These are phyloP conservation scores for Russula ochroleuca DNA, from an alignment of 768 basidiomycete genomes.

Conservation along the genomic window DNA sequence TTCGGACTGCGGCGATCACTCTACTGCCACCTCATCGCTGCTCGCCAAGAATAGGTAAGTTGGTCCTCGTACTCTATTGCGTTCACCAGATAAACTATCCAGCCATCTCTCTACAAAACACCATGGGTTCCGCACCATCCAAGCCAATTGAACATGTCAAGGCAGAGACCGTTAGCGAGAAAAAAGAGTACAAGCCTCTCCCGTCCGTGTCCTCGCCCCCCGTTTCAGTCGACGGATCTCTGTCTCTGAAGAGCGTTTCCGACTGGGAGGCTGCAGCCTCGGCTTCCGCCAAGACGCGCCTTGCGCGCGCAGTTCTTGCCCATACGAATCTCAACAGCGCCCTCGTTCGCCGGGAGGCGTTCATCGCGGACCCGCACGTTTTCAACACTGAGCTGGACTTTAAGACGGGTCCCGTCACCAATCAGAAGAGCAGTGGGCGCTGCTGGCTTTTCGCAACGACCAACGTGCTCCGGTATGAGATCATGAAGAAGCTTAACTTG, in stretches of 20 bases:
- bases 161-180: slow-evolving; percentile 27
- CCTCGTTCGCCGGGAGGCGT: slow-evolving; percentile 58
- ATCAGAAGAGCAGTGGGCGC: slow-evolving; percentile 83
- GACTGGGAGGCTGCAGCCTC: slow-evolving; percentile 63
- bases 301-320: slow-evolving; percentile 72
- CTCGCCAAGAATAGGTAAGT: not conserved
- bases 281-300: slow-evolving; percentile 55
- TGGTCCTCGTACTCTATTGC: not conserved
- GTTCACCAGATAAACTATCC: not conserved
- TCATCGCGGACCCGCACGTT: slow-evolving; percentile 63
- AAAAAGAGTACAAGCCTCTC: slow-evolving; percentile 22
- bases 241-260: slow-evolving; percentile 53
- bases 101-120: not conserved
- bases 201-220: slow-evolving; percentile 31
- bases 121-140: slow-evolving; percentile 39
- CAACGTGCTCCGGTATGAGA: slow-evolving; percentile 74
- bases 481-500: slow-evolving; percentile 82
- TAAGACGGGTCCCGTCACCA: slow-evolving; percentile 78
- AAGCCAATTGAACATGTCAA: slow-evolving; percentile 29
- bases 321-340: slow-evolving; percentile 63
- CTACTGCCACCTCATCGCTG: not conserved
- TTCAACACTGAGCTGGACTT: slow-evolving; percentile 81
- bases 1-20: not conserved
- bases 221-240: slow-evolving; percentile 54
- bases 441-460: slow-evolving; percentile 97